phyloP scores from a whole-genome alignment of 2,329 filamentous ascomycete species.

The Intubia oerlemansii region DNA sequence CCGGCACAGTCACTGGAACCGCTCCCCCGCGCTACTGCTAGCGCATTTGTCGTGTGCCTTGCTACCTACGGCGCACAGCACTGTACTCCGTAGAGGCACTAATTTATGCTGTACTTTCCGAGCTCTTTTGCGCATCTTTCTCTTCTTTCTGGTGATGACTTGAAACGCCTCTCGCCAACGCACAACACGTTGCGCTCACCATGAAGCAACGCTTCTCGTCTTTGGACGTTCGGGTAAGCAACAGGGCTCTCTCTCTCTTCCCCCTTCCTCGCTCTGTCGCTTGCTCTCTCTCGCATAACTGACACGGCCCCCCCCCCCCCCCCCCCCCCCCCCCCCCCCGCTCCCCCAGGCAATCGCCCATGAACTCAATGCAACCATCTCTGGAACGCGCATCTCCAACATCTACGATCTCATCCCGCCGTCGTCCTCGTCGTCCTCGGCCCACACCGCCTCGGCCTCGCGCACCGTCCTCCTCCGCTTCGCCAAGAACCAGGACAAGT shows the following conservation, averaged over 20 bases:
- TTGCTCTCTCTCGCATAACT: background rate
- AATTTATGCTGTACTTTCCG: constrained; percentile 1
- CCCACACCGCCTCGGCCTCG: constrained; percentile 20
- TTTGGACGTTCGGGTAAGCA: constrained; percentile 29
- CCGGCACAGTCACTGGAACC: constrained; percentile 3
- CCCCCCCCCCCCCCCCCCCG: background rate
- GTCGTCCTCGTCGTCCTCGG: constrained; percentile 1
- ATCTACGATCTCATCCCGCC: constrained; percentile 57
- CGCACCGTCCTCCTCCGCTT: constrained; percentile 94
- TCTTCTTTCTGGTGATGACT: background rate
- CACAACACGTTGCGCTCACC: constrained; percentile 1
- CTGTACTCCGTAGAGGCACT: no score
- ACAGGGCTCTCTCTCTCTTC: no score
- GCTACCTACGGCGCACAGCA: no score
- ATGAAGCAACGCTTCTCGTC: constrained; percentile 40
- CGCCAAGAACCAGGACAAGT: constrained; percentile 68
- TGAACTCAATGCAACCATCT: constrained; percentile 62
- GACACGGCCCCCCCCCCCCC: background rate
- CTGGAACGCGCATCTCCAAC: constrained; percentile 67
- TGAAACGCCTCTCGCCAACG: background rate
- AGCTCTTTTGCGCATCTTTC: background rate
- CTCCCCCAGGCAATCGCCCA: constrained; percentile 69
- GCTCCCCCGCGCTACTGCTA: no score
- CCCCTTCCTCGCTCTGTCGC: no score
- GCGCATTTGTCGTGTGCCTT: no score